phyloP scores from a whole-genome alignment of 2,329 filamentous ascomycete genomes.

The Cladophialophora carrionii region DNA sequence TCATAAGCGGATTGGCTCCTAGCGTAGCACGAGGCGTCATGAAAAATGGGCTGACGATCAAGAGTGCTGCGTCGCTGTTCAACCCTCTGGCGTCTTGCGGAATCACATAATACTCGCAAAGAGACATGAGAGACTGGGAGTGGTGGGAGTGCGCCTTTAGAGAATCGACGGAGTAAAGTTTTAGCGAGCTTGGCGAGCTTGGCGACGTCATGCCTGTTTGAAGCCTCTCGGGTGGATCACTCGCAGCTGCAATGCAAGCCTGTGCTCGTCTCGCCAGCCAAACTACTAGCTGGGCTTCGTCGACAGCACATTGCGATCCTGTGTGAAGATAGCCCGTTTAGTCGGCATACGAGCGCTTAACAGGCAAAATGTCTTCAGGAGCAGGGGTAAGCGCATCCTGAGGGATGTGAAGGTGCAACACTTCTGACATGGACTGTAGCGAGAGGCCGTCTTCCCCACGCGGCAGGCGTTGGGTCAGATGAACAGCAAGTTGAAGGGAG shows the following conservation, averaged over 20 bases:
- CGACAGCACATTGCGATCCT: background rate
- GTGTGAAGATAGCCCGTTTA: background rate
- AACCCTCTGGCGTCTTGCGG: background rate
- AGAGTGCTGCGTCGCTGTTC: background rate
- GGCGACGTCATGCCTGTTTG: constrained; percentile 12
- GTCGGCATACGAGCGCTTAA: constrained; percentile 24
- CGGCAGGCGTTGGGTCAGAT: constrained; percentile 95
- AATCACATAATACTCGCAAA: no score
- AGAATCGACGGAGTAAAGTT: constrained; percentile 10
- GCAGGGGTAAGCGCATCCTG: constrained; percentile 22
- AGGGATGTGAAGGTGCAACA: constrained; percentile 26
- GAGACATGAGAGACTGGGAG: background rate
- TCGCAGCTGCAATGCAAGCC: constrained; percentile 2
- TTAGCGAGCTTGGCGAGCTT: constrained; percentile 27
- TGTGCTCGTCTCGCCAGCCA: constrained; percentile 1
- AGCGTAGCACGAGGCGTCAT: background rate
- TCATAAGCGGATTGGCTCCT: background rate
- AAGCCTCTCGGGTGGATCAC: constrained; percentile 8
- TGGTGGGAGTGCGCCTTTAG: background rate
- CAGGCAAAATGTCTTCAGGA: constrained; percentile 34
- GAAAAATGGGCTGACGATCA: background rate
- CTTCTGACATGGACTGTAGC: constrained; percentile 57
- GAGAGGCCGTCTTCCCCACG: constrained; percentile 96
- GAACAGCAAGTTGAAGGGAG: constrained; percentile 97
- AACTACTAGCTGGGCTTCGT: background rate